Conservation (phyloP, 805 yeast genomes). For the Suhomyces tanzawaensis region DNA sequence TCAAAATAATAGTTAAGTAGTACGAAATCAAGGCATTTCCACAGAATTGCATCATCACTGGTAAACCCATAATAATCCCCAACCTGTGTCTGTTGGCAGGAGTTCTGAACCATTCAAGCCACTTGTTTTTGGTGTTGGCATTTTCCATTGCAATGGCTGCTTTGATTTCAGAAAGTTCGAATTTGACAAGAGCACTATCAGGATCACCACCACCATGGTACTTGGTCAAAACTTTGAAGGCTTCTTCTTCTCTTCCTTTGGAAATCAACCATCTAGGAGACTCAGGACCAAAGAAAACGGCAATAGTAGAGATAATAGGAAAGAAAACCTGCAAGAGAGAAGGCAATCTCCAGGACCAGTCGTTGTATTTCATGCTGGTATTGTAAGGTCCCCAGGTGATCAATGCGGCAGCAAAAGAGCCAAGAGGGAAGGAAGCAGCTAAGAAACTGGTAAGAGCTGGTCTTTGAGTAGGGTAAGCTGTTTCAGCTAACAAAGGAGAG, state of each 20-base stretch:
- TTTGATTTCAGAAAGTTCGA: conserved; percentile 4
- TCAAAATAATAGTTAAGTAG: conserved; percentile 5
- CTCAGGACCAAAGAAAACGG: conserved; percentile 21
- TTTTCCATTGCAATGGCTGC: conserved; percentile 6
- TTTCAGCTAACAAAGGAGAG: conserved; percentile 2
- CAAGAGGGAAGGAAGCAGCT: conserved; percentile 36
- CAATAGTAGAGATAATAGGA: conserved; percentile 13
- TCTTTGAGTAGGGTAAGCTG: conserved; percentile 4
- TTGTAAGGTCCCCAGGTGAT: conserved; percentile 34
- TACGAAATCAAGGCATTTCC: conserved; percentile 8
- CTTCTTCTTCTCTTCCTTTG: conserved; percentile 15
- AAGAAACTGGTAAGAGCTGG: conserved; percentile 24
- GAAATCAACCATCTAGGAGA: conserved; percentile 25
- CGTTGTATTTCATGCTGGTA: conserved; percentile 7
- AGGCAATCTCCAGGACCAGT: conserved; percentile 32
- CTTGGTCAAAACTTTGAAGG: conserved; percentile 9
- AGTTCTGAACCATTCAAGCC: conserved; percentile 3
- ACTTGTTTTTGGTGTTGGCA: neutral
- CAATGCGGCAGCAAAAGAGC: conserved; percentile 23
- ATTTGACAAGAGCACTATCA: conserved; percentile 1
- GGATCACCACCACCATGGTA: conserved; percentile 7
- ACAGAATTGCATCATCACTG: conserved; percentile 4
- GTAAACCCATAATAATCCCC: conserved; percentile 1
- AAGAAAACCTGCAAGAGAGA: conserved; percentile 28
- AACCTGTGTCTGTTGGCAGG: conserved; percentile 1